Conservation (phyloP, 305 asterid species). For the Caryopteris hybrid region DNA sequence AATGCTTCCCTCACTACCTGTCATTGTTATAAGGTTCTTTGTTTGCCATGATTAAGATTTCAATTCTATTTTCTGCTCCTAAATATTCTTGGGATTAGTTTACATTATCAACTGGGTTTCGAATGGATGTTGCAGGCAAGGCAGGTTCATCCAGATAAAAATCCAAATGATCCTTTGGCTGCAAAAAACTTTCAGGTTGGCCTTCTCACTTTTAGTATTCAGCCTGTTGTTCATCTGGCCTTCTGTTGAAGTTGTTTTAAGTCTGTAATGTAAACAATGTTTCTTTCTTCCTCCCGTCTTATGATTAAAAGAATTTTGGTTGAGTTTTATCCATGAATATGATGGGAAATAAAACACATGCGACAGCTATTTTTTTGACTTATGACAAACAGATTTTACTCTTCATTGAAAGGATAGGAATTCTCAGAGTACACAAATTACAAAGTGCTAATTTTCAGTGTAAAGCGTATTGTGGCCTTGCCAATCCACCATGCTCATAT, state of each 20-base stretch:
- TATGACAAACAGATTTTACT: background rate
- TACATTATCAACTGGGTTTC: background rate
- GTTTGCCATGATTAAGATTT: background rate
- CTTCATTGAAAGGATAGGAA: background rate
- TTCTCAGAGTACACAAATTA: background rate
- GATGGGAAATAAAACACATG: background rate
- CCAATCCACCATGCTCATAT: too few relatives aligned
- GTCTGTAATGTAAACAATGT: background rate
- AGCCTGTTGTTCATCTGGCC: background rate
- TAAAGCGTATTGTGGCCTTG: background rate
- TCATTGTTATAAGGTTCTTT: background rate
- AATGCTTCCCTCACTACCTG: background rate
- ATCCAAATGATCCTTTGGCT: slow-evolving; percentile 84
- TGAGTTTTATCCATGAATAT: background rate
- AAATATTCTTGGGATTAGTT: background rate
- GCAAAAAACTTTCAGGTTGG: slow-evolving; percentile 76
- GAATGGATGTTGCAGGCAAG: slow-evolving; percentile 61
- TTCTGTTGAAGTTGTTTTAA: background rate
- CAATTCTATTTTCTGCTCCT: background rate
- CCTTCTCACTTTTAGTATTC: background rate
- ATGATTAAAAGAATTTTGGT: background rate
- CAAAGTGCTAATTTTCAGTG: background rate
- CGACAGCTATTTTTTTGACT: background rate
- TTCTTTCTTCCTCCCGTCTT: background rate
- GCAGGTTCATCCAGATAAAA: slow-evolving; percentile 98